Conservation (phyloP, 139 green algal species). For the Chlorella vulgaris region DNA sequence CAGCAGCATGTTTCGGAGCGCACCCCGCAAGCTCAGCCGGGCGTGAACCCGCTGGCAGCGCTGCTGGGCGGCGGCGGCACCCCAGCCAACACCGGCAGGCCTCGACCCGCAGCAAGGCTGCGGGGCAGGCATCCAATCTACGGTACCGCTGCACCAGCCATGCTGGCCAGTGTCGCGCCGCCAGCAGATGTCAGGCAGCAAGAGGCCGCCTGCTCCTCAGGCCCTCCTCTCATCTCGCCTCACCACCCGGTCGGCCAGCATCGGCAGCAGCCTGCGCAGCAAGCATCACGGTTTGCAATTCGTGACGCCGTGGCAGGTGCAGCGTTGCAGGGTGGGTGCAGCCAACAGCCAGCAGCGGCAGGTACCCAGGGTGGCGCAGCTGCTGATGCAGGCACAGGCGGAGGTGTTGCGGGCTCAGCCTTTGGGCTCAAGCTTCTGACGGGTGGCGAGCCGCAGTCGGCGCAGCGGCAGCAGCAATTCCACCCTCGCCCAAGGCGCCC, state of each 20-base stretch:
- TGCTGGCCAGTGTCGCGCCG: too few species aligned
- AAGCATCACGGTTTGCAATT: conserved; percentile 8
- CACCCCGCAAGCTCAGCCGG: conserved; percentile 13
- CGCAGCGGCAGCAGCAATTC: neutral
- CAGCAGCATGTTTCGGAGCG: neutral
- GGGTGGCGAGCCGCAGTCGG: neutral
- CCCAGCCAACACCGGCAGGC: conserved; percentile 1
- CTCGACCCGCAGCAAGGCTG: too few species aligned
- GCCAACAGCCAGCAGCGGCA: neutral
- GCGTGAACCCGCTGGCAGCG: conserved; percentile 11
- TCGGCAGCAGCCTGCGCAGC: neutral
- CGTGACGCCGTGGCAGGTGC: neutral
- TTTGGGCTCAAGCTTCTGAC: neutral
- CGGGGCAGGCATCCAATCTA: conserved; percentile 24
- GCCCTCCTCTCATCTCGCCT: neutral
- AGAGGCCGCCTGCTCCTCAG: too few species aligned
- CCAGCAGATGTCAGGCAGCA: too few species aligned
- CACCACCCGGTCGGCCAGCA: conserved; percentile 1
- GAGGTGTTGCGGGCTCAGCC: neutral
- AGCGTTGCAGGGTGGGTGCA: neutral
- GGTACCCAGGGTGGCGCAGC: neutral
- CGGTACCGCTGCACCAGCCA: neutral
- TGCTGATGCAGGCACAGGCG: neutral
- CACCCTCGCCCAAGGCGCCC: neutral
- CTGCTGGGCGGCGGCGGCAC: conserved; percentile 2